Evolutionary conservation across 2,329 filamentous ascomycete genomes (phyloP).

Genomic region (Fusarium chlamydosporum): DNA sequence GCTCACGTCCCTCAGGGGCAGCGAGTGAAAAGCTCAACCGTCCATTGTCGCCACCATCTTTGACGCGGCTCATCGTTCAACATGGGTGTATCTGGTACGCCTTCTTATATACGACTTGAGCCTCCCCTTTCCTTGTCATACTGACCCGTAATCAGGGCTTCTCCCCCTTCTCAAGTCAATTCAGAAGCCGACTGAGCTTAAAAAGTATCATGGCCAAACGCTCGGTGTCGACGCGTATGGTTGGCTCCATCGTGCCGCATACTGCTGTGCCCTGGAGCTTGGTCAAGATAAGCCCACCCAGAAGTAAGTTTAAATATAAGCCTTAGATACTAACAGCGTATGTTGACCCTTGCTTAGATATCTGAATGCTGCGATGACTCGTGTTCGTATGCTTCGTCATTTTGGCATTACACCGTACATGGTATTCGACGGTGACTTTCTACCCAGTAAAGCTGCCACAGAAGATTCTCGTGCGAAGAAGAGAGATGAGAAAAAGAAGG

Average conservation of each 20-base stretch:
- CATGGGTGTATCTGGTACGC: conserved; percentile 58
- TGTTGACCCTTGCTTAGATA: conserved; percentile 68
- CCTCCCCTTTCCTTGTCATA: neutral
- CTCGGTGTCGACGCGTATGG: conserved; percentile 98
- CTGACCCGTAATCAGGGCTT: conserved; percentile 71
- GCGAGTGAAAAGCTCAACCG: conserved; percentile 31
- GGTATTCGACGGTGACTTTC: conserved; percentile 94
- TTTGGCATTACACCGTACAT: conserved; percentile 95
- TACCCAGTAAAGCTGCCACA: conserved; percentile 92
- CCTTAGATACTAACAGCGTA: neutral
- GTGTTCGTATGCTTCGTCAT: conserved; percentile 93
- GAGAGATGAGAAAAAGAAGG: conserved; percentile 80
- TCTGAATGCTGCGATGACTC: conserved; percentile 89
- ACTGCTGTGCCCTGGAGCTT: conserved; percentile 90
- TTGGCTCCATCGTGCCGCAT: conserved; percentile 95
- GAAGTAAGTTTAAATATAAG: conserved; percentile 70
- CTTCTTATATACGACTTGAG: neutral
- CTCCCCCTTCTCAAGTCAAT: conserved; percentile 96
- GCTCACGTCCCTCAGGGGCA: conserved; percentile 38
- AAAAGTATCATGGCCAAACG: conserved; percentile 88
- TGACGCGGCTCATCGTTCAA: conserved; percentile 37
- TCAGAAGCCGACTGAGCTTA: conserved; percentile 87
- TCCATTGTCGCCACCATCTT: conserved; percentile 25
- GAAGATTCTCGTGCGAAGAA: conserved; percentile 82
- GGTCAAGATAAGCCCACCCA: conserved; percentile 89